Percentiles rank a stretch among this genome's conserved stretches.
Evolutionary conservation across 441 rosid species (phyloP).

Genomic region (Geranium incanum): DNA sequence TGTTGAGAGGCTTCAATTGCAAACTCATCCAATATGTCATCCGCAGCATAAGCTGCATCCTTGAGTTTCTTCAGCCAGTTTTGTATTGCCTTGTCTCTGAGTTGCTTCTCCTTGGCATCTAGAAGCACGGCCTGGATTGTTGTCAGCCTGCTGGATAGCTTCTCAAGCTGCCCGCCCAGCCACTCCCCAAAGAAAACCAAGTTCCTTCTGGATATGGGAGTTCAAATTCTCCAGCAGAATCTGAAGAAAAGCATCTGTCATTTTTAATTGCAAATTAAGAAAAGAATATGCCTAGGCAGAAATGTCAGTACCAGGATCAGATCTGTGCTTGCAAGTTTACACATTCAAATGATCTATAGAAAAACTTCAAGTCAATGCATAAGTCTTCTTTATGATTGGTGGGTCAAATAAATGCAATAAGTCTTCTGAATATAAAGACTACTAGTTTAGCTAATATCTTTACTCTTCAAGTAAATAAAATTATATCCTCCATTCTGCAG

Average conservation of each 20-base stretch:
- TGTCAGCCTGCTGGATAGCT: slow-evolving; percentile 7
- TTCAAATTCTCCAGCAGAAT: slow-evolving; percentile 13
- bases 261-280: neutral
- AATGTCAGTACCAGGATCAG: neutral
- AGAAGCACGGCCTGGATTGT: slow-evolving; percentile 11
- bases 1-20: slow-evolving; percentile 1
- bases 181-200: slow-evolving; percentile 14
- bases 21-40: slow-evolving; percentile 19
- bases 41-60: slow-evolving; percentile 7
- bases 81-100: slow-evolving; percentile 10
- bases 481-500: neutral
- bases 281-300: too few relatives aligned
- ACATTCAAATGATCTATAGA: neutral
- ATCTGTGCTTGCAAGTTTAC: neutral
- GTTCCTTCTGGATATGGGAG: slow-evolving; percentile 3
- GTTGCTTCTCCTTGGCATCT: slow-evolving; percentile 15
- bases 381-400: neutral
- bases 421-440: neutral
- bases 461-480: neutral
- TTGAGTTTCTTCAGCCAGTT: slow-evolving; percentile 11
- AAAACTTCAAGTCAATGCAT: neutral
- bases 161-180: slow-evolving; percentile 1
- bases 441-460: neutral
- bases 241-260: neutral
- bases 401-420: neutral